Evolutionary conservation across 148 eudicot genomes (phyloP).

Genomic region (Vaccinium vitisidaea): DNA sequence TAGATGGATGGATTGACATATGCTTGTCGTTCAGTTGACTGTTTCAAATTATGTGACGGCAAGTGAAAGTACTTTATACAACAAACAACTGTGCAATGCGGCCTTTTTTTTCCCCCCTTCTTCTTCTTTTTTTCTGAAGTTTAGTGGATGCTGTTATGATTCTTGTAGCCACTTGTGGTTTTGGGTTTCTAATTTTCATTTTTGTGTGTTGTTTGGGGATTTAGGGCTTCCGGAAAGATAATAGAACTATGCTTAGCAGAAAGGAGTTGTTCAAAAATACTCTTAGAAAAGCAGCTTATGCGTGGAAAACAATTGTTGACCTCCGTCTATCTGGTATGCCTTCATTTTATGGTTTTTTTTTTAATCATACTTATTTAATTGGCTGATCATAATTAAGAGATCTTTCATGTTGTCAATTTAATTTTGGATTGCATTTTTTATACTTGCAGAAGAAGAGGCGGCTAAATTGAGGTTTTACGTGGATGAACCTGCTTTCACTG

Average conservation of each 20-base stretch:
- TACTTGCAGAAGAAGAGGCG: constrained; percentile 79
- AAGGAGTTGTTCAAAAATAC: constrained; percentile 76
- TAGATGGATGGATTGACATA: not conserved
- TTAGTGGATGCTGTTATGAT: not conserved
- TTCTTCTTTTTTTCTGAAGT: not conserved
- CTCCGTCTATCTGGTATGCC: constrained; percentile 67
- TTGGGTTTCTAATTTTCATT: not conserved
- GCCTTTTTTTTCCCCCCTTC: not conserved
- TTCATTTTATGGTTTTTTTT: not conserved
- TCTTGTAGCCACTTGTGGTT: not conserved
- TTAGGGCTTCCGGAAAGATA: constrained; percentile 73
- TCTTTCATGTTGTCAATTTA: not conserved
- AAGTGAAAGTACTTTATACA: not conserved
- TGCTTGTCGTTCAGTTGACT: not conserved
- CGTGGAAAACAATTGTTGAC: constrained; percentile 76
- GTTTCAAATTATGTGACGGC: not conserved
- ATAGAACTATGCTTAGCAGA: constrained; percentile 60
- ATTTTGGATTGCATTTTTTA: not conserved
- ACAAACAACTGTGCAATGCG: not conserved
- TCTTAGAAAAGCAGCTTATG: constrained; percentile 76
- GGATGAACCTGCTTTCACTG: constrained; percentile 86
- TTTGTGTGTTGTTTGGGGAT: constrained; percentile 12
- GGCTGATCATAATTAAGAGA: not conserved
- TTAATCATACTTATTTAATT: not conserved
- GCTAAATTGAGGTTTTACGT: constrained; percentile 53